Base-by-base conservation (phyloP, 2,329 filamentous ascomycete species). In the Exophiala sp. region DNA sequence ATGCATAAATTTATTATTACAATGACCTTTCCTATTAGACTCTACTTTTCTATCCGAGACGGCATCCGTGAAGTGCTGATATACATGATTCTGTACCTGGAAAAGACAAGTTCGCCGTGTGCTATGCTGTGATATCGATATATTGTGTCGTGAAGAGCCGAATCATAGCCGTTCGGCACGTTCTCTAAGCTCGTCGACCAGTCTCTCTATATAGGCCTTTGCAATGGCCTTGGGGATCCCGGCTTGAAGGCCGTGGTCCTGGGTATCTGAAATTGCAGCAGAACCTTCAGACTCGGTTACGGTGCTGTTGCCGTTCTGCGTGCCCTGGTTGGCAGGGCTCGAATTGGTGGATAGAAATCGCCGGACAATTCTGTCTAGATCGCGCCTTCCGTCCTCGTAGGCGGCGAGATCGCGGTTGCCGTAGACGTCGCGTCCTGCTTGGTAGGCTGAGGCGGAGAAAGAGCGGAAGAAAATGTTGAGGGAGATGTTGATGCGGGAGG, bases 401-500 rank as follows among this genome's bases (percentile, higher is more conserved):
- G 86, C 87, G 36, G 87, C 86, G 46, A 96, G 69, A 69, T 96
- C 91, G 36, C 89, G 79, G 66, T 95, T 96, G 1, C 89, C 91
- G 66, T 96, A 96, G 0, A 95, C 86, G 67, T 96, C 91, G 60
- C 85, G 81, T 1, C 91, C 90, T 1, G 79, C 69, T 1, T 89
- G 84, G 67, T 94, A 94, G 1, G 81, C 83, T 2, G 68, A 73
- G 2, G 83, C 74, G 8, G 57, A 45, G 8, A 94, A 74, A 57
- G 85, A 86, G 40, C 84, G 83, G 72, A 95, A 96, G 74, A 96
- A 96, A 24, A 92, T 81, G 67, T 96, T 96, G n/a, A 96, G 85
- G 1, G 89, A 89, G 6, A 95, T 77, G 62, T 88, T 91, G 55
- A 83, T 68, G 46, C 64, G 51, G 8, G 52, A 48, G 11, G n/a